Base-by-base conservation (phyloP, 2,329 filamentous ascomycete species). In the Apiospora kogelbergensis region DNA sequence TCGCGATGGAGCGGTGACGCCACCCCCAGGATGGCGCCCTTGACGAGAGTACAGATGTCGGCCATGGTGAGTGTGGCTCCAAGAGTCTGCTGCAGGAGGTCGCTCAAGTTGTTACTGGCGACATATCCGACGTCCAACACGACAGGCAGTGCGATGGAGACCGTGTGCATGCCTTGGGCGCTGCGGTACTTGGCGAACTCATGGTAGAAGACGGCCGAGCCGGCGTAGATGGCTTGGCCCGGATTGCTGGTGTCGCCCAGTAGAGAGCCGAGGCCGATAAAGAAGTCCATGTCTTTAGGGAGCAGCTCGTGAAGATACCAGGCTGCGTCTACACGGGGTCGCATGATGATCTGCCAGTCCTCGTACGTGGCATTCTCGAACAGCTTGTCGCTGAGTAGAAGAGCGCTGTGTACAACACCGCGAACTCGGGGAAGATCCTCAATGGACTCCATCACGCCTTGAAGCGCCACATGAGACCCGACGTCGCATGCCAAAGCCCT, bases 361-460 rank as follows among this genome's bases (percentile, higher is more conserved):
- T 80, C 75, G 70, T 80, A 81, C 0, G 79, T 80, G 85, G 88
- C 88, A 66, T 85, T 85, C 73, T 86, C 84, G 63, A 84, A 86
- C 0, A 86, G 75, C 6, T 84, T 80, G 68, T 87, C 85, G 37
- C 69, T 68, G 3, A 73, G 68, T 15, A 70, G 65, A 68, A 74
- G 71, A 57, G 74, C 72, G 37, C 70, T 71, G 66, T 75, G 74
- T 13, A 74, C 67, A n/a, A 74, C 68, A 24, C 72, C 72, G 4
- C 70, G 68, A 26, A 74, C 64, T 0, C 69, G 69, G 5, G 73
- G 74, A 6, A 75, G 67, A 63, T 70, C 60, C 11, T 70, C 42
- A 30, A 67, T 67, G 6, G 65, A 53, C 15, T 71, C 68, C 10
- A 69, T 68, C 33, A 70, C 65, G 33, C 70, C 65, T 13, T 53